phyloP scores from a whole-genome alignment of 208 protist genomes.

The Borovskyia barvae region DNA sequence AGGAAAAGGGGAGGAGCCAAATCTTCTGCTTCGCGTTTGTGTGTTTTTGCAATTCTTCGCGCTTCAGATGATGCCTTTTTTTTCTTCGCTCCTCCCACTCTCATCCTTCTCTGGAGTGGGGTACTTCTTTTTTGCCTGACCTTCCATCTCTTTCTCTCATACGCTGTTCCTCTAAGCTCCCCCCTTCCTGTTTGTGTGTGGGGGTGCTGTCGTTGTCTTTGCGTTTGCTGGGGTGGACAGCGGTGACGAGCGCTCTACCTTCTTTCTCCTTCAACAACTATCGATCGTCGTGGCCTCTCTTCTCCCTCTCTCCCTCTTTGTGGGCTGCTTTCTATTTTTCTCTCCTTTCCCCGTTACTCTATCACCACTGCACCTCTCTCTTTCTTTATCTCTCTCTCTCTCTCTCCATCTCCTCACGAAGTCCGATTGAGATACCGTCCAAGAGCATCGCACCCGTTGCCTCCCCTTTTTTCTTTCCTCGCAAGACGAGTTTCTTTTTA shows the following conservation, averaged over 20 bases:
- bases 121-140: background rate
- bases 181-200: background rate
- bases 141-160: background rate
- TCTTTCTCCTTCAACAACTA: too few species aligned
- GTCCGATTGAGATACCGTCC: too few species aligned
- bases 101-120: background rate
- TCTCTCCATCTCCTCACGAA: too few species aligned
- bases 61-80: background rate
- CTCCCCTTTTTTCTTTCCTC: background rate
- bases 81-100: background rate
- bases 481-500: background rate
- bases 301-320: too few species aligned
- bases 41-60: background rate
- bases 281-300: too few species aligned
- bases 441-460: too few species aligned
- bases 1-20: too few species aligned
- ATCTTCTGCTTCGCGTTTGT: too few species aligned
- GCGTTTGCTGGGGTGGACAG: too few species aligned
- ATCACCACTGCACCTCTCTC: background rate
- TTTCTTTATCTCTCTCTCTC: background rate
- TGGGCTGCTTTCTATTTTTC: slow-evolving; percentile 4
- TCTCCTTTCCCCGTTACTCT: slow-evolving; percentile 2
- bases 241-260: too few species aligned
- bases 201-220: too few species aligned
- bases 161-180: too few species aligned